Evolutionary conservation across 208 protist species (phyloP).

Genomic region (Lotmaria passim): DNA sequence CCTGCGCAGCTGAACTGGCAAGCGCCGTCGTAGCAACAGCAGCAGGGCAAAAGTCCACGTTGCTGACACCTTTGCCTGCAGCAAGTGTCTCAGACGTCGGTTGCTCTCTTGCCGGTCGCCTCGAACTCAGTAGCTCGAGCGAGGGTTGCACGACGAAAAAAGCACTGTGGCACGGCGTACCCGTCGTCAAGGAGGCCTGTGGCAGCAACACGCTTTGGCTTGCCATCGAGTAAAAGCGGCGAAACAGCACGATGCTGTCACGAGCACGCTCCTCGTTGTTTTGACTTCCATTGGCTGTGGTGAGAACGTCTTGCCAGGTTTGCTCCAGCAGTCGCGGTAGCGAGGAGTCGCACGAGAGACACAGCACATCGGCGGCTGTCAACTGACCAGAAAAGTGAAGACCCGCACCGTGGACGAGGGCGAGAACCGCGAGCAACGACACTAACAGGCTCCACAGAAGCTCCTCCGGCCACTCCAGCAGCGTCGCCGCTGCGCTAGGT

Average conservation of each 20-base stretch:
- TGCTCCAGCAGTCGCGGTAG: constrained; percentile 41
- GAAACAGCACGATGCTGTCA: constrained; percentile 18
- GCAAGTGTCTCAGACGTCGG: too few relatives aligned
- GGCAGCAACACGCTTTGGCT: constrained; percentile 28
- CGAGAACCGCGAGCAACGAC: constrained; percentile 63
- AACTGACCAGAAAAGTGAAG: constrained; percentile 75
- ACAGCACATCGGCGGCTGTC: constrained; percentile 65
- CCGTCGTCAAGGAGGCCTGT: constrained; percentile 37
- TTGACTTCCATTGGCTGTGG: neutral
- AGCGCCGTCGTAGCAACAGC: neutral
- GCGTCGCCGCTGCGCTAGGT: constrained; percentile 19
- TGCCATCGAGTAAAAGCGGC: constrained; percentile 28
- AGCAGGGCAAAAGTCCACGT: too few relatives aligned
- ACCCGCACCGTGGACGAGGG: constrained; percentile 63
- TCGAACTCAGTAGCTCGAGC: constrained; percentile 2
- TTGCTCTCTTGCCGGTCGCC: neutral
- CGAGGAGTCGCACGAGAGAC: constrained; percentile 48
- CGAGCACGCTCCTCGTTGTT: neutral
- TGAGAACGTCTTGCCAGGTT: constrained; percentile 26
- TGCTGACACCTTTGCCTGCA: too few relatives aligned
- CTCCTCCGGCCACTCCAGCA: constrained; percentile 74
- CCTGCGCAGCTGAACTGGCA: constrained; percentile 8
- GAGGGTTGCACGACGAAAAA: constrained; percentile 52
- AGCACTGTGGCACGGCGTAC: constrained; percentile 52
- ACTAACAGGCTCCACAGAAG: constrained; percentile 76